Evolutionary conservation across 164 flowering plant species (phyloP).

Genomic region (Santalum album): DNA sequence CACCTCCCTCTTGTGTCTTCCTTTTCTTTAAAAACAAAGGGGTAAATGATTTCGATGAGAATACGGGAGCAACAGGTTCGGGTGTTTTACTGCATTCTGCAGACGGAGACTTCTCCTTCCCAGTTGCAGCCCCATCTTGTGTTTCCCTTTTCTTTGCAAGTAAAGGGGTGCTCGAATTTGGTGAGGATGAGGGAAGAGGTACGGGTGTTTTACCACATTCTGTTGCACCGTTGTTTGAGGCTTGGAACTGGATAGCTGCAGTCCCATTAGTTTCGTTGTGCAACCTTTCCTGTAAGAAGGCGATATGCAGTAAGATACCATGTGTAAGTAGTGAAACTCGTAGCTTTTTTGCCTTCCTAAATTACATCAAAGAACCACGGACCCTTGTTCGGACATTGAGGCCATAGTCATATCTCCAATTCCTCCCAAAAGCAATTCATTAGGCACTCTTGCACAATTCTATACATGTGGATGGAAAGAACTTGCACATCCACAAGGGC

Average conservation of each 20-base stretch:
- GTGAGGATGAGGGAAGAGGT: constrained; percentile 17
- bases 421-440: no score
- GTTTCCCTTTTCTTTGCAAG: constrained; percentile 38
- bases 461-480: no score
- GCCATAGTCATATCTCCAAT: no score
- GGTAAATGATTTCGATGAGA: constrained; percentile 28
- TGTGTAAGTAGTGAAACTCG: background rate
- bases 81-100: constrained; percentile 21
- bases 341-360: background rate
- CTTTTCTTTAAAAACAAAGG: constrained; percentile 38
- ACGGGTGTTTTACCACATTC: constrained; percentile 24
- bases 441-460: no score
- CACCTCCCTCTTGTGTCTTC: constrained; percentile 26
- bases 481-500: no score
- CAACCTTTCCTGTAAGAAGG: constrained; percentile 54
- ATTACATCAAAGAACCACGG: background rate
- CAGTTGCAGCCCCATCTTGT: constrained; percentile 20
- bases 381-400: background rate
- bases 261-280: constrained; percentile 25
- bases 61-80: constrained; percentile 17
- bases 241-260: constrained; percentile 2
- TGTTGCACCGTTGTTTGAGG: constrained; percentile 4
- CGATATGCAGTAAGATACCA: background rate
- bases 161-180: constrained; percentile 32
- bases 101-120: constrained; percentile 12